A percentile compares a stretch with the other conserved stretches of the same genome.
These are phyloP conservation scores for Fagopyrum tataricum DNA, from an alignment of 148 eudicot species.

Conservation along the genomic window DNA sequence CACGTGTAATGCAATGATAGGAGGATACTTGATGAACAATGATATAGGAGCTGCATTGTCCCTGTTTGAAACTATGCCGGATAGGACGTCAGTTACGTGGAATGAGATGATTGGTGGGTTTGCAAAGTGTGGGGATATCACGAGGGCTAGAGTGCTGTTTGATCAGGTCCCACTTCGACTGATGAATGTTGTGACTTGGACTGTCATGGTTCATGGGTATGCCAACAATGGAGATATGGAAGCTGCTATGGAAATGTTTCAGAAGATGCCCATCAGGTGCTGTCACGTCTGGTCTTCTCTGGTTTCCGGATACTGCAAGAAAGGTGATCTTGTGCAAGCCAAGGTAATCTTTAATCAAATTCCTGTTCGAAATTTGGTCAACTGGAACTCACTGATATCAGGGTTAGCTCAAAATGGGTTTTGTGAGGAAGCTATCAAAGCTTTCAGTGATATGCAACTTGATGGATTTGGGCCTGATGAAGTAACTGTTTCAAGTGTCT, in stretches of 20 bases:
- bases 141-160: constrained; percentile 40
- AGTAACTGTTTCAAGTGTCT: constrained; percentile 42
- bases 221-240: constrained; percentile 53
- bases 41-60: constrained; percentile 21
- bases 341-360: constrained; percentile 33
- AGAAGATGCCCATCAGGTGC: constrained; percentile 46
- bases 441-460: constrained; percentile 32
- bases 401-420: constrained; percentile 57
- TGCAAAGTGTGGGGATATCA: constrained; percentile 35
- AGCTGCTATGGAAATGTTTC: constrained; percentile 50
- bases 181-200: constrained; percentile 65
- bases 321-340: constrained; percentile 42
- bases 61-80: constrained; percentile 34
- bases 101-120: constrained; percentile 59
- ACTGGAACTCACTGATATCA: constrained; percentile 54
- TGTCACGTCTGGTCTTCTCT: constrained; percentile 60
- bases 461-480: constrained; percentile 64
- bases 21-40: constrained; percentile 33
- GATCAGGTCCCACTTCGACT: constrained; percentile 33
- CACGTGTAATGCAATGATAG: constrained; percentile 68
- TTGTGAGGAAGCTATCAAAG: constrained; percentile 45
- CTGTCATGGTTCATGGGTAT: constrained; percentile 62
- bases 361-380: constrained; percentile 41
- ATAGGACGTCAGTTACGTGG: constrained; percentile 40
- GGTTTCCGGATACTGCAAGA: constrained; percentile 54